A percentile compares a stretch with the other conserved stretches of the same genome.
phyloP scores from a whole-genome alignment of 805 yeast species.

The Wickerhamomyces sydowiorum region DNA sequence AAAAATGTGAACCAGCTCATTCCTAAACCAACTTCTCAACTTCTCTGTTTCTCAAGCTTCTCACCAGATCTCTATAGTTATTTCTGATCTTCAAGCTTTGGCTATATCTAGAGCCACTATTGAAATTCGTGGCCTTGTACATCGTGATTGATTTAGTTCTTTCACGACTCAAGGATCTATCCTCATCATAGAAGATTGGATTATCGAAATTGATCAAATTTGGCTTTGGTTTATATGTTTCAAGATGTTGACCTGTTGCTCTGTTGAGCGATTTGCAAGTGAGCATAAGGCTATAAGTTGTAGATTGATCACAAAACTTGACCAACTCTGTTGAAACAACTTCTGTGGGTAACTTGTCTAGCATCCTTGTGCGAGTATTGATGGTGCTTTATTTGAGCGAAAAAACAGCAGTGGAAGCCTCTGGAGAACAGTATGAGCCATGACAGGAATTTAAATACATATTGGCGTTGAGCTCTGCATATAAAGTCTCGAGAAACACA shows the following conservation, averaged over 20 bases:
- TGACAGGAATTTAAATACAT: neutral
- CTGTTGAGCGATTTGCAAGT: constrained; percentile 14
- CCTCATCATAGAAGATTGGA: constrained; percentile 13
- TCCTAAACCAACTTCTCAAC: constrained; percentile 19
- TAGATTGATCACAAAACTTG: constrained; percentile 11
- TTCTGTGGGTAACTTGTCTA: constrained; percentile 19
- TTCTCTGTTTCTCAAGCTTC: neutral
- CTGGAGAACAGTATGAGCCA: neutral
- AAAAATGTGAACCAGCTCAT: neutral
- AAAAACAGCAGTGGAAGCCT: neutral
- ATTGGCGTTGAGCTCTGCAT: neutral
- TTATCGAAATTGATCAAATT: constrained; percentile 15
- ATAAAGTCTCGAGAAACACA: neutral
- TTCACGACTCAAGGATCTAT: neutral
- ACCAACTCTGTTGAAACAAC: constrained; percentile 13
- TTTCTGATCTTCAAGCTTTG: neutral
- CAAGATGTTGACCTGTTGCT: constrained; percentile 12
- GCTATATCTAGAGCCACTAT: neutral
- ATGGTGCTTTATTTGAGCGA: neutral
- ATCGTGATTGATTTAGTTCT: neutral
- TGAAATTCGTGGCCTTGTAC: neutral
- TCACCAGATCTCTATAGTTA: neutral
- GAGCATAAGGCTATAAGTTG: constrained; percentile 14
- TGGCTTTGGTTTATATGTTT: constrained; percentile 6
- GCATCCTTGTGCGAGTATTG: constrained; percentile 7